phyloP scores from a whole-genome alignment of 2,329 filamentous ascomycete species.

The Aspergillus sojae region DNA sequence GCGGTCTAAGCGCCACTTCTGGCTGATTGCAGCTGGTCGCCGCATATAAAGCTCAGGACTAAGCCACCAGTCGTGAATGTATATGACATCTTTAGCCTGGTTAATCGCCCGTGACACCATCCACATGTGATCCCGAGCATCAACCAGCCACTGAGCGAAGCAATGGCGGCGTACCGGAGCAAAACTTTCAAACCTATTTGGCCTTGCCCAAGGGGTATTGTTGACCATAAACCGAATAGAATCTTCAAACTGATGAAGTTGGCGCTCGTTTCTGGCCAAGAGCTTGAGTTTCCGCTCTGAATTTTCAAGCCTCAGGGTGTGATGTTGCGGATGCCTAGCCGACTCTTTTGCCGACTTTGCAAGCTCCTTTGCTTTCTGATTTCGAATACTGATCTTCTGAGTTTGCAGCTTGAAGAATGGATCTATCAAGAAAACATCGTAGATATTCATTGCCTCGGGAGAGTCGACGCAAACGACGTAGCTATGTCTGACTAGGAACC shows the following conservation, averaged over 20 bases:
- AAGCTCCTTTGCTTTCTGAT: constrained; percentile 59
- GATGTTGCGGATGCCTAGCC: constrained; percentile 69
- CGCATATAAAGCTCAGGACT: constrained; percentile 96
- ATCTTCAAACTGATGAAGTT: constrained; percentile 89
- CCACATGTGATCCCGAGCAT: constrained; percentile 99
- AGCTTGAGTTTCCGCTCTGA: constrained; percentile 91
- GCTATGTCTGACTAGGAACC: constrained; percentile 97
- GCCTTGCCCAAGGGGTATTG: constrained; percentile 78
- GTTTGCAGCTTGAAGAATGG: constrained; percentile 80
- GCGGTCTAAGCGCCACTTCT: constrained; percentile 95
- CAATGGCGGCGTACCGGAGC: constrained; percentile 84
- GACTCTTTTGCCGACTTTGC: constrained; percentile 67
- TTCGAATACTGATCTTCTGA: constrained; percentile 60
- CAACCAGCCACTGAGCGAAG: constrained; percentile 94
- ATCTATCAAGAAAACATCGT: constrained; percentile 97
- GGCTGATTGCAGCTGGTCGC: constrained; percentile 89
- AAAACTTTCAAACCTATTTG: constrained; percentile 89
- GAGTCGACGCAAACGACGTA: constrained; percentile 99
- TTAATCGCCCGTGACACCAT: constrained; percentile 95
- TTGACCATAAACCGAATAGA: constrained; percentile 85
- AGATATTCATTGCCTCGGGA: constrained; percentile 97
- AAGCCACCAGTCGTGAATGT: constrained; percentile 99
- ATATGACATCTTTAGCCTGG: constrained; percentile 96
- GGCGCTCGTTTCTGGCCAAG: constrained; percentile 85
- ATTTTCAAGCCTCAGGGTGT: constrained; percentile 84